phyloP scores from a whole-genome alignment of 768 basidiomycete species.

The Lepiota venenata region DNA sequence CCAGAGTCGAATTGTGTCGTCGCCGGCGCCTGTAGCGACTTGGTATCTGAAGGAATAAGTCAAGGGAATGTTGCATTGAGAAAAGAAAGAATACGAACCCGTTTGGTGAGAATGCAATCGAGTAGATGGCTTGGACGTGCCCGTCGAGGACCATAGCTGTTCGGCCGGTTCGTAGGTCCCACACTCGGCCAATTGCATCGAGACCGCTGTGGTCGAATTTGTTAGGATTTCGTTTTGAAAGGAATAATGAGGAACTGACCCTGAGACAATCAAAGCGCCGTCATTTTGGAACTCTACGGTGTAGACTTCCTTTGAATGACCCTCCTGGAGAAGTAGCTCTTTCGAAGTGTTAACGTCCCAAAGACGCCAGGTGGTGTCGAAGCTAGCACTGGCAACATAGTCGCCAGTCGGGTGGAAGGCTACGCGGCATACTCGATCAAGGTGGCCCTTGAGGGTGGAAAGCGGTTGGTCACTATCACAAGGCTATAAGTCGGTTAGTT shows the following conservation, averaged over 20 bases:
- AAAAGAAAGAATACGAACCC: slow-evolving; percentile 56
- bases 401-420: slow-evolving; percentile 96
- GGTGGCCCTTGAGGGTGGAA: slow-evolving; percentile 85
- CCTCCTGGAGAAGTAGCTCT: slow-evolving; percentile 90
- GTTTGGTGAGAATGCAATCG: slow-evolving; percentile 92
- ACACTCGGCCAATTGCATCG: slow-evolving; percentile 95
- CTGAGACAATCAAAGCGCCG: slow-evolving; percentile 89
- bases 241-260: slow-evolving; percentile 66
- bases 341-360: slow-evolving; percentile 88
- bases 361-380: slow-evolving; percentile 95
- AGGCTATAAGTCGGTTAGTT: slow-evolving; percentile 9
- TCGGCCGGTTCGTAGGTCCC: slow-evolving; percentile 93
- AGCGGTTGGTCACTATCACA: slow-evolving; percentile 73
- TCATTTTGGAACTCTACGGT: slow-evolving; percentile 95
- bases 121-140: slow-evolving; percentile 89
- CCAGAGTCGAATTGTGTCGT: slow-evolving; percentile 99
- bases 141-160: slow-evolving; percentile 99
- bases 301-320: slow-evolving; percentile 96
- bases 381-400: slow-evolving; percentile 92
- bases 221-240: too few relatives aligned
- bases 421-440: slow-evolving; percentile 87
- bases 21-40: slow-evolving; percentile 94
- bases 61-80: slow-evolving; percentile 10
- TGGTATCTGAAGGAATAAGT: slow-evolving; percentile 65
- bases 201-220: slow-evolving; percentile 59